Evolutionary conservation across 2,329 filamentous ascomycete genomes (phyloP), one percentile per base, ranked within the genome.

Genomic region (Exserohilum rostratum): DNA sequence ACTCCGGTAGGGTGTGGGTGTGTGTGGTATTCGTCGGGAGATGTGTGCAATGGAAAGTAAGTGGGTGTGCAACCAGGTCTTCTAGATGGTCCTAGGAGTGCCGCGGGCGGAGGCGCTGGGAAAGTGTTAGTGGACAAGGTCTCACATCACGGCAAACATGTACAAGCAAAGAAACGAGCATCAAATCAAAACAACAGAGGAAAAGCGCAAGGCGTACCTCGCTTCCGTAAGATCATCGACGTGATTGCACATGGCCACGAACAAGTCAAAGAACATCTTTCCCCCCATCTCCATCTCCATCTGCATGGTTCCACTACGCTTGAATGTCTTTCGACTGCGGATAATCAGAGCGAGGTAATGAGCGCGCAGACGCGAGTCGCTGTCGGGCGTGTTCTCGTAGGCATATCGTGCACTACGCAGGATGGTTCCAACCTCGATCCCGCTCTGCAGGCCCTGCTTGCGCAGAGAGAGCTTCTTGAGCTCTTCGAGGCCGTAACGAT

Each of bases 261-360:
- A 98, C 78, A 98, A 83, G 84, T 97, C 93, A 81, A 98, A 98
- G 85, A 95, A 97, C 80, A 97, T 84, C 84, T 93, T 93, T 80
- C 84, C 92, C 77, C 93, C 92, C 78, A 87, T 87, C 83, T 96
- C 91, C 93, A 98, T 97, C 83, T 97, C 93, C 82, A 90, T 89
- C 85, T 97, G 93, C 92, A 97, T 96, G 78, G 93, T 97, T 79
- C 93, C 93, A 82, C 92, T 96, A 80, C 90, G 88, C 88, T 96
- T 97, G 79, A 98, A 97, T 72, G 91, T 96, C 83, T 92, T 92
- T 78, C 93, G 91, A 84, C 90, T 93, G 82, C 93, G 89, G 83
- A 97, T 96, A 79, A 97, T 96, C 79, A 97, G 86, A 76, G 93
- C 91, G 77, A 98, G 88, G 83, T 96, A 97, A 82, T 96, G 92